Evolutionary conservation across 495 filamentous ascomycete species (phyloP), one percentile per base, ranked within the genome.

Genomic region (Aspergillus steynii): DNA sequence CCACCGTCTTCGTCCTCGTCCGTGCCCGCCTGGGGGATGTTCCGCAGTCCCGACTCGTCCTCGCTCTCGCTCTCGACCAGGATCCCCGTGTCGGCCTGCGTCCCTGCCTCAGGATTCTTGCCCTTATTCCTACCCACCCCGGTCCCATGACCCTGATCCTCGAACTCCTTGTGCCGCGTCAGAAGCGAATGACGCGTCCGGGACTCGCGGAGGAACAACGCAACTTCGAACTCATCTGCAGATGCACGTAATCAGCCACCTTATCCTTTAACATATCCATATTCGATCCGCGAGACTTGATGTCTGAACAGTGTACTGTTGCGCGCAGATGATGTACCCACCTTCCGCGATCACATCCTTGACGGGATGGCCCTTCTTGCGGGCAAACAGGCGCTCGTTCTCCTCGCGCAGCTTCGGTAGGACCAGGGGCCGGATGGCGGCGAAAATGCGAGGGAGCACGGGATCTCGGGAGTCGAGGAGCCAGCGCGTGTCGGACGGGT

Each of bases 221-320:
- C 88, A 46, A 96, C 90, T 70, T 97, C 93, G 68, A 97, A 99
- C 54, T 96, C 93, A 78, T 97, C 95, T 96, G 70, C 42, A 53
- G 5, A 42, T 20, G 50, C 7, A 48, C 29, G 31, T 45, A 29
- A 54, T 59, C 46, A 55, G 49, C 56, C 8, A 58, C 26, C 45
- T 42, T 25, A 14, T 9, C 29, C 50, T 34, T 29, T 55, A 47
- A 31, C 49, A 56, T 42, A 42, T 14, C 37, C 12, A 42, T 42
- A 12, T 14, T 20, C 20, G 20, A 20, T 20, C 20, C 20, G 20
- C 20, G 20, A 20, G 20, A 20, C 20, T 20, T 20, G 20, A 20
- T 20, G 20, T 20, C 20, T 20, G 20, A 20, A 20, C 20, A 20
- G 20, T 20, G 20, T 20, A 20, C 20, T 20, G 20, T 20, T 20